phyloP scores from a whole-genome alignment of 2,329 filamentous ascomycete genomes.

The Annulohypoxylon truncatum region DNA sequence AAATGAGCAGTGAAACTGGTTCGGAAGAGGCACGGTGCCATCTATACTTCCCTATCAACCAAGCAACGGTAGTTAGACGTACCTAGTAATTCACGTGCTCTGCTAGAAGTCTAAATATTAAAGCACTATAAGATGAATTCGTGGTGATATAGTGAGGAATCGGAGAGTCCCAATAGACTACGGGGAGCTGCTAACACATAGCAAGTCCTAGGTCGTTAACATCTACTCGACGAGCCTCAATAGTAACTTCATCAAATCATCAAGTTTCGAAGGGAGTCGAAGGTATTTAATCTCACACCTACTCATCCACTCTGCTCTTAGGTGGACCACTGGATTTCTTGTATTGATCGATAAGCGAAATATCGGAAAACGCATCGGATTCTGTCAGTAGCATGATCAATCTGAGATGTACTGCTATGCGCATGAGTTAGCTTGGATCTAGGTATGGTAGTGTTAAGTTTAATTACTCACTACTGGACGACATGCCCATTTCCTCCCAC shows the following conservation, averaged over 20 bases:
- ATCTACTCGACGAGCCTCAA: not conserved
- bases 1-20: no score
- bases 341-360: not conserved
- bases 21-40: no score
- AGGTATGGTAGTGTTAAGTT: not conserved
- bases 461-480: constrained; percentile 44
- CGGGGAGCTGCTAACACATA: not conserved
- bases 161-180: not conserved
- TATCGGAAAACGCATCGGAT: not conserved
- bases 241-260: not conserved
- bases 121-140: not conserved
- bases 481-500: constrained; percentile 51
- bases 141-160: not conserved
- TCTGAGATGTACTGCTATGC: constrained; percentile 26
- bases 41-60: no score
- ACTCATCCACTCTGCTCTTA: not conserved
- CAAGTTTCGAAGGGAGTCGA: not conserved
- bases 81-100: not conserved
- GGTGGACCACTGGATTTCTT: not conserved
- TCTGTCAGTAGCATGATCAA: constrained; percentile 5
- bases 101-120: not conserved
- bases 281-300: not conserved
- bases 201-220: not conserved
- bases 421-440: constrained; percentile 16
- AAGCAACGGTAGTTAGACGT: not conserved